Percentiles rank a stretch among this genome's conserved stretches.
Conservation (phyloP, 2,329 filamentous ascomycete species). For the Malbranchea zuffiana region DNA sequence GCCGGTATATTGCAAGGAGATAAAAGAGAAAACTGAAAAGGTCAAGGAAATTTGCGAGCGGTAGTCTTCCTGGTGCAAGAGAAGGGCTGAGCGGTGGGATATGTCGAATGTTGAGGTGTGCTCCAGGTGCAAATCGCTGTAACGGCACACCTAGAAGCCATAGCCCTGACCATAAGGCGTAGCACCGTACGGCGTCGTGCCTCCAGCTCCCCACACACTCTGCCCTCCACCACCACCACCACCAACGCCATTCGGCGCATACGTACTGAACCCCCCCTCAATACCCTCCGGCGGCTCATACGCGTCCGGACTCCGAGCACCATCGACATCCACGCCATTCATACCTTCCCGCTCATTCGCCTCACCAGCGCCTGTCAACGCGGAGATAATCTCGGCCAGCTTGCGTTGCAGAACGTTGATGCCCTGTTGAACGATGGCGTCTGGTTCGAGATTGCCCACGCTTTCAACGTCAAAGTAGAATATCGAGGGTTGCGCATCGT, state of each 20-base stretch:
- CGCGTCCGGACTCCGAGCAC: constrained; percentile 40
- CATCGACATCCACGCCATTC: constrained; percentile 34
- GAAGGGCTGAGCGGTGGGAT: too few species aligned
- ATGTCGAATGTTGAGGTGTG: too few species aligned
- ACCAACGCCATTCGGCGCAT: constrained; percentile 21
- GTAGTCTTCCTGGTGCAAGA: too few species aligned
- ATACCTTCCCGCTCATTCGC: constrained; percentile 40
- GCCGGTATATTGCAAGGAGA: too few species aligned
- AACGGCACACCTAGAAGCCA: constrained; percentile 18
- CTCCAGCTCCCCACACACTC: constrained; percentile 51
- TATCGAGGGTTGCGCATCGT: constrained; percentile 66
- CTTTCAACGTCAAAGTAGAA: constrained; percentile 96
- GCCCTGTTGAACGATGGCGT: constrained; percentile 76
- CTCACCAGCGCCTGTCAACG: constrained; percentile 46
- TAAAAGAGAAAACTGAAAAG: too few species aligned
- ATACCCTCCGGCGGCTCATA: constrained; percentile 38
- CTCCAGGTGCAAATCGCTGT: neutral
- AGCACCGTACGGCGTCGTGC: constrained; percentile 48
- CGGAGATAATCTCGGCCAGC: constrained; percentile 65
- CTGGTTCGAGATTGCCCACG: constrained; percentile 76
- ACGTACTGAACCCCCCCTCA: constrained; percentile 32
- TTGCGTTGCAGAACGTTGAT: constrained; percentile 86
- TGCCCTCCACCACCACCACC: constrained; percentile 33
- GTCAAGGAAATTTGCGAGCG: too few species aligned
- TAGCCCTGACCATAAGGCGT: constrained; percentile 49